phyloP scores from a whole-genome alignment of 257 asterid species.

The Salvia splendens region DNA sequence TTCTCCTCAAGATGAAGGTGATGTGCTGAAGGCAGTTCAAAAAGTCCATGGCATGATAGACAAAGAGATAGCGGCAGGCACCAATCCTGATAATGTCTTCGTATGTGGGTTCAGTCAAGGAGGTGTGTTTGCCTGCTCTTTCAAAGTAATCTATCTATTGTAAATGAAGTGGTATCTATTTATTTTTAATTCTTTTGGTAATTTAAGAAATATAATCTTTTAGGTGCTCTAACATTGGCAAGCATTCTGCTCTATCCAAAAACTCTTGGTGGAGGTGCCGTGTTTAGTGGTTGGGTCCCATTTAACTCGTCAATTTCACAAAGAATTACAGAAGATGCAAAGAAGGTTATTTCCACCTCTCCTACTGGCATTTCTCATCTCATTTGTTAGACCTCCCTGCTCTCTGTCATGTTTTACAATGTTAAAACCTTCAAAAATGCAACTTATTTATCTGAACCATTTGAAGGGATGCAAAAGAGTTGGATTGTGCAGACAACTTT shows the following conservation, averaged over 20 bases:
- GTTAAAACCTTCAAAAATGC: background rate
- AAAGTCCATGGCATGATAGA: conserved; percentile 80
- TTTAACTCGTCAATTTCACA: conserved; percentile 67
- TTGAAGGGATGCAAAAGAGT: background rate
- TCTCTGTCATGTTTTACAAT: background rate
- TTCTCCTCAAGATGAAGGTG: conserved; percentile 76
- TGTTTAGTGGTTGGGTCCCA: conserved; percentile 98
- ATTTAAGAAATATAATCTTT: conserved; percentile 17
- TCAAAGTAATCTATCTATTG: background rate
- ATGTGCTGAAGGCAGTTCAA: conserved; percentile 76
- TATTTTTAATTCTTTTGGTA: conserved; percentile 20
- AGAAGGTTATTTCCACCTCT: conserved; percentile 49
- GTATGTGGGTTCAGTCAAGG: conserved; percentile 98
- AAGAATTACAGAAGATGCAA: conserved; percentile 69
- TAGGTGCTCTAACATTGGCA: conserved; percentile 94
- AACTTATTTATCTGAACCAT: too few relatives aligned
- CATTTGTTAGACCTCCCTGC: background rate
- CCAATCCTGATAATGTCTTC: conserved; percentile 67
- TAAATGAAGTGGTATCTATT: background rate
- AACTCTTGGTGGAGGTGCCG: conserved; percentile 94
- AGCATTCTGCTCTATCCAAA: conserved; percentile 84
- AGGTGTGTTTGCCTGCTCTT: conserved; percentile 47
- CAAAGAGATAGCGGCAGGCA: conserved; percentile 80
- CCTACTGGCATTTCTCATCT: background rate
- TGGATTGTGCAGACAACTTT: background rate